Conservation (phyloP, 257 asterid species). For the Plantago ovata region DNA sequence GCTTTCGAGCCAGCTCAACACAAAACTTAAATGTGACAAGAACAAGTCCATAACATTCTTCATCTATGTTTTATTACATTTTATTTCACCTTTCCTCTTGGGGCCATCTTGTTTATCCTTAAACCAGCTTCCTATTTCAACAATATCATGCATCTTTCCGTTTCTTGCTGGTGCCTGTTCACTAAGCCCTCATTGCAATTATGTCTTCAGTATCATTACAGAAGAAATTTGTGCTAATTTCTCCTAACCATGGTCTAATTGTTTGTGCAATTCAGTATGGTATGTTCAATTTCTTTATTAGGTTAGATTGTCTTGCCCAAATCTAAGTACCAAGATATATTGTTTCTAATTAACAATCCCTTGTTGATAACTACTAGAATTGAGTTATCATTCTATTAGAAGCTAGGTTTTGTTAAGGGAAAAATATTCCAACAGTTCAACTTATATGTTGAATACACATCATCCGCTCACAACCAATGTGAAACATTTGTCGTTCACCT, state of each 20-base stretch:
- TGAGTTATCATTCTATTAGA: no score
- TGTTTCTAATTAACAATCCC: background rate
- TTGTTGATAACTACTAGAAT: no score
- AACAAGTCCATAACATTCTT: conserved; percentile 28
- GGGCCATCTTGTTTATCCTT: conserved; percentile 27
- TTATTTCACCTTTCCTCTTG: background rate
- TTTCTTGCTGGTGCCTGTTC: background rate
- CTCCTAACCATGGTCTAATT: background rate
- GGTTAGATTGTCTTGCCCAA: background rate
- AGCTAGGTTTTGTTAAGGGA: no score
- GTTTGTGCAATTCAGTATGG: no score
- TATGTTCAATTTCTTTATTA: background rate
- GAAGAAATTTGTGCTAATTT: conserved; percentile 8
- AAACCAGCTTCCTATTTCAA: conserved; percentile 20
- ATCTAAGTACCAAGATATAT: background rate
- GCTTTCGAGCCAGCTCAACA: conserved; percentile 25
- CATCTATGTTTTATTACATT: conserved; percentile 9
- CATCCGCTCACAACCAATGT: no score
- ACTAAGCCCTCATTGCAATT: background rate
- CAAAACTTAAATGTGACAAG: conserved; percentile 17
- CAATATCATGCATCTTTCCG: background rate
- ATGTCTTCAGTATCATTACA: background rate
- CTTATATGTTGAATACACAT: no score
- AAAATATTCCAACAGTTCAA: no score
- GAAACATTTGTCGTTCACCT: no score